A percentile compares a stretch with the other conserved stretches of the same genome.
phyloP scores from a whole-genome alignment of 805 yeast genomes.

The Nakazawaea anatomiae region DNA sequence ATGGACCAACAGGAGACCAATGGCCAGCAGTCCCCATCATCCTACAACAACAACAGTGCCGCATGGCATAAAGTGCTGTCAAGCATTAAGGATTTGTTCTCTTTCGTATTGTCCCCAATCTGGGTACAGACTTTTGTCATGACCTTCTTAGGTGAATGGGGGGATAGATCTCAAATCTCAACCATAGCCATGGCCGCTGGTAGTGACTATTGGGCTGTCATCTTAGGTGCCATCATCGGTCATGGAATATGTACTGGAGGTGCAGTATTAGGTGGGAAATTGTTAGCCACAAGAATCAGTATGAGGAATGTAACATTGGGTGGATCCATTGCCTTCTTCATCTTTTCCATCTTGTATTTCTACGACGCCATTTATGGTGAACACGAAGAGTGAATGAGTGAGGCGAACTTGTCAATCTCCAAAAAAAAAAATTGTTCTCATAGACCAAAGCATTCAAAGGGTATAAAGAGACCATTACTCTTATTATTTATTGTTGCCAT shows the following conservation, averaged over 20 bases:
- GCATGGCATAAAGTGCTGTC: conserved; percentile 6
- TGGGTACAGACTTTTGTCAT: conserved; percentile 93
- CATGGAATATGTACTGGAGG: conserved; percentile 82
- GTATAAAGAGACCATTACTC: no score
- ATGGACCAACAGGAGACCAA: conserved; percentile 61
- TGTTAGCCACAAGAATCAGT: conserved; percentile 82
- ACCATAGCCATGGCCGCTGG: conserved; percentile 99
- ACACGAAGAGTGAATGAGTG: not conserved
- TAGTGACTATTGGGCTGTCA: conserved; percentile 82
- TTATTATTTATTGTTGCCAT: no score
- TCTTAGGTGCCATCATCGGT: conserved; percentile 84
- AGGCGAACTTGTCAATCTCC: no score
- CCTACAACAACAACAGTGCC: not conserved
- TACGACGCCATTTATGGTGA: conserved; percentile 48
- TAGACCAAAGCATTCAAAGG: no score
- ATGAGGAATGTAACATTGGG: conserved; percentile 89
- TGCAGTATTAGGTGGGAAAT: conserved; percentile 92
- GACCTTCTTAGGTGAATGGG: conserved; percentile 99
- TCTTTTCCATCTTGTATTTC: conserved; percentile 77
- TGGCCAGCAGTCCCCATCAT: not conserved
- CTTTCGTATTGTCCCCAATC: conserved; percentile 70
- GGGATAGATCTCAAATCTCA: conserved; percentile 96
- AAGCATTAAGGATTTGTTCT: conserved; percentile 43
- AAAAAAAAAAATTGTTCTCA: no score
- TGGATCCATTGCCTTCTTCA: conserved; percentile 81